Evolutionary conservation across 1,284 basidiomycete genomes (phyloP).

Genomic region (Naganishia liquefaciens): DNA sequence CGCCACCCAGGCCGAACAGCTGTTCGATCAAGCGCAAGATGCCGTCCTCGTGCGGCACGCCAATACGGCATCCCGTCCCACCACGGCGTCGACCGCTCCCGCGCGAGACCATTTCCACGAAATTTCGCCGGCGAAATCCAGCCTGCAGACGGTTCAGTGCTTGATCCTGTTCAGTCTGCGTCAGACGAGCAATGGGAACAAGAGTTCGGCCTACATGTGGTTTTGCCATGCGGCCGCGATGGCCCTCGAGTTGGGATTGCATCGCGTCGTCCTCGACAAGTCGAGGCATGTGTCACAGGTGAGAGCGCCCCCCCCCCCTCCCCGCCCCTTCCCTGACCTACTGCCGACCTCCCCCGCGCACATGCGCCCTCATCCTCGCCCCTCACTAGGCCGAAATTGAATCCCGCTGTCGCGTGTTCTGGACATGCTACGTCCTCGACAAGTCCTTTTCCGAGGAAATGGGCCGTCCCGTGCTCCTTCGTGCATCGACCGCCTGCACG

Average conservation of each 20-base stretch:
- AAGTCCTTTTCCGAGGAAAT: conserved; percentile 55
- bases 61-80: conserved; percentile 2
- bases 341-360: not conserved
- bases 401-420: conserved; percentile 52
- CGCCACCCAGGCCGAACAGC: conserved; percentile 57
- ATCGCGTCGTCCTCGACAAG: conserved; percentile 44
- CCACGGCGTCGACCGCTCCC: not conserved
- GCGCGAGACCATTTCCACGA: conserved; percentile 7
- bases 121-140: conserved; percentile 33
- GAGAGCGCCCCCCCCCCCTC: conserved; percentile 11
- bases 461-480: conserved; percentile 52
- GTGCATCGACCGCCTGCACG: conserved; percentile 50
- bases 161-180: conserved; percentile 53
- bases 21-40: conserved; percentile 39
- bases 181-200: conserved; percentile 55
- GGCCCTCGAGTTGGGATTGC: conserved; percentile 54
- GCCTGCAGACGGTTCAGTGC: conserved; percentile 49
- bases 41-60: conserved; percentile 20
- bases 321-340: not conserved
- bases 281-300: conserved; percentile 39
- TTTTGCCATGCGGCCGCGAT: conserved; percentile 52
- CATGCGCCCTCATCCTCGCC: not conserved
- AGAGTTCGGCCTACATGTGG: conserved; percentile 52
- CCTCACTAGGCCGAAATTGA: conserved; percentile 42
- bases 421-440: conserved; percentile 55